These are phyloP conservation scores for Aspergillus ochraceus DNA, from an alignment of 2,329 filamentous ascomycete species.

Conservation along the genomic window DNA sequence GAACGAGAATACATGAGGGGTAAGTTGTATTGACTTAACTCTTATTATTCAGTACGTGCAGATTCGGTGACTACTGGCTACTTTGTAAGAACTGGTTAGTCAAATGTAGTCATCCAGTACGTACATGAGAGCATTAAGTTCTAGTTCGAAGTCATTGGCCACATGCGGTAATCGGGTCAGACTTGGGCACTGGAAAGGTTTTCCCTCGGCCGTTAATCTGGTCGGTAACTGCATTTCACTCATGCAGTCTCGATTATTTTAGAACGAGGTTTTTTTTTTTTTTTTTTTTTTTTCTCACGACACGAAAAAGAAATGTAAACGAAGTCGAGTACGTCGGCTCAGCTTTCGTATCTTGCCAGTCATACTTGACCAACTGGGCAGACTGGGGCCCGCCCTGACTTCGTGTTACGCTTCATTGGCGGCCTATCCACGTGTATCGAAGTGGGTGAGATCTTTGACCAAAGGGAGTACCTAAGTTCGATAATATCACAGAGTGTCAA, in stretches of 20 bases:
- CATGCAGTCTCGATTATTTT: background rate
- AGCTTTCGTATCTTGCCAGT: background rate
- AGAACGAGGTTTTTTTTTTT: too few species aligned
- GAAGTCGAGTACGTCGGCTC: background rate
- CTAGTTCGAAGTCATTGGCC: too few species aligned
- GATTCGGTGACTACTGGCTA: too few species aligned
- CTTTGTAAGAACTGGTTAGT: background rate
- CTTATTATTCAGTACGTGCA: too few species aligned
- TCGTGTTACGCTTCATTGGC: background rate
- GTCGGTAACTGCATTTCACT: too few species aligned
- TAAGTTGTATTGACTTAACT: background rate
- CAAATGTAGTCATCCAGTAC: background rate
- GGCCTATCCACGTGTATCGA: background rate
- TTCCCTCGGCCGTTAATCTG: background rate
- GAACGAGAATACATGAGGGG: background rate
- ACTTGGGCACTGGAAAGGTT: background rate
- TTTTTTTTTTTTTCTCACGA: too few species aligned
- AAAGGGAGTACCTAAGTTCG: background rate
- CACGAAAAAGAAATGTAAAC: background rate
- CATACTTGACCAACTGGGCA: background rate
- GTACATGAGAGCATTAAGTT: too few species aligned
- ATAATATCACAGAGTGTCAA: too few species aligned
- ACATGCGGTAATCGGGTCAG: too few species aligned
- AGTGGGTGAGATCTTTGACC: background rate
- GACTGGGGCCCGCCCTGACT: background rate